Evolutionary conservation across 805 yeast species (phyloP), one percentile per base, ranked within the genome.

Genomic region (Metschnikowia borealis): DNA sequence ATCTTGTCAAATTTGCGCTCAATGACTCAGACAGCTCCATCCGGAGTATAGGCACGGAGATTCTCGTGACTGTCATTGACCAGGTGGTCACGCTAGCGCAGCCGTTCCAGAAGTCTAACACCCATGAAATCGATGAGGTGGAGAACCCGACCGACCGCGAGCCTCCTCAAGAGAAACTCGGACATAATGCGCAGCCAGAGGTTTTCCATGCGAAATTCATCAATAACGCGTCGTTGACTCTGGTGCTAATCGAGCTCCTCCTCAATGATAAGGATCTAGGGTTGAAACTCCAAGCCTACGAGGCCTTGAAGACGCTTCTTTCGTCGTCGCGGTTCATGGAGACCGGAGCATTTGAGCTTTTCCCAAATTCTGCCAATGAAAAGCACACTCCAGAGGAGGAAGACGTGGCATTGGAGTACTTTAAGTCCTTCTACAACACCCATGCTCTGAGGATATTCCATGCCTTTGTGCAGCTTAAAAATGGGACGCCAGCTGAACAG

Each of bases 51-150:
- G 95, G 96, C 0, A 84, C 94, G 0, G 97, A 92, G 62, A 68
- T 89, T 7, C 78, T 91, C 14, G 86, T 87, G 7, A 74, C 89
- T 1, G 83, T 90, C 4, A 84, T 91, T 23, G 97, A 91, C 52
- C 92, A 87, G 58, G 96, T 90, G 61, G 84, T 87, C 8, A 66
- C 82, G 14, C 65, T 87, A 38, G 81, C 88, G 35, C 75, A 70
- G 57, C 61, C 71, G 1, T 60, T 66, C 10, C 66, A 65, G 41
- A 59, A 35, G 26, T 11, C 38, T 15, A 44, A 35, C 18, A 21
- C 39, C 5, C 38, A 61, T 48, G 68, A 61, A 4, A 54, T 60
- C 17, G 38, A 40, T 10, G 54, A 50, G 10, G 68, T 67, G 17
- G 71, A 68, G 47, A 65, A 59, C 46, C 51, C 58, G 1, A 46